Conservation (phyloP, 2,329 filamentous ascomycete genomes). For the Cytospora schulzeri region DNA sequence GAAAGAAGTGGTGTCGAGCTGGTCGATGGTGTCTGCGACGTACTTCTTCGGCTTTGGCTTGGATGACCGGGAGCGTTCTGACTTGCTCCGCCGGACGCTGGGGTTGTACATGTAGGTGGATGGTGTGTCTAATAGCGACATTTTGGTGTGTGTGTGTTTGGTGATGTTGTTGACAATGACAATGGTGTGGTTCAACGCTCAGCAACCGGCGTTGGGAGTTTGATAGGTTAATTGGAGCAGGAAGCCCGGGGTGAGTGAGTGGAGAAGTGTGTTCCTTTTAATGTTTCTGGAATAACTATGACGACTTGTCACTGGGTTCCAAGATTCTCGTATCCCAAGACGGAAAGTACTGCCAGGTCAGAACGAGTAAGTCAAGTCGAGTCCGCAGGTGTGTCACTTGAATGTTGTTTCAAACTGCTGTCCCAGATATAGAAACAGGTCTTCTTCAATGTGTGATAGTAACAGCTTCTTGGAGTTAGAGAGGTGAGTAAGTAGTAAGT, state of each 20-base stretch:
- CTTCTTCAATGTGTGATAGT: background rate
- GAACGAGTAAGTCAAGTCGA: background rate
- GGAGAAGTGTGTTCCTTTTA: background rate
- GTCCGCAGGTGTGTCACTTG: background rate
- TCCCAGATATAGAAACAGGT: background rate
- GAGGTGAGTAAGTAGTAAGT: background rate
- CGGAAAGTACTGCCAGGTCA: background rate
- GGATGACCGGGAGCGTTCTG: constrained; percentile 58
- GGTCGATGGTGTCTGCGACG: constrained; percentile 75
- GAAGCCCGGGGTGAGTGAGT: background rate
- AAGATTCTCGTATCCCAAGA: background rate
- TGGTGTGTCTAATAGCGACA: constrained; percentile 22
- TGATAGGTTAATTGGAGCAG: background rate
- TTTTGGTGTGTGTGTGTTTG: background rate
- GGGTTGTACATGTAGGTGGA: constrained; percentile 8
- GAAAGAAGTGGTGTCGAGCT: constrained; percentile 66
- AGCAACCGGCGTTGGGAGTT: background rate
- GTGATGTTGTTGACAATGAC: background rate
- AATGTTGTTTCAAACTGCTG: background rate
- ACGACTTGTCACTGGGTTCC: background rate
- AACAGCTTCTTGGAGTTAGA: background rate
- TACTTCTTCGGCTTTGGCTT: constrained; percentile 25
- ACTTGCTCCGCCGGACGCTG: constrained; percentile 22
- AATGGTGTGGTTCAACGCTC: background rate
- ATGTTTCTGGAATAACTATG: background rate